These are phyloP conservation scores for Gonapodya prolifera DNA, from an alignment of 192 early-diverging fungal species.

Conservation along the genomic window DNA sequence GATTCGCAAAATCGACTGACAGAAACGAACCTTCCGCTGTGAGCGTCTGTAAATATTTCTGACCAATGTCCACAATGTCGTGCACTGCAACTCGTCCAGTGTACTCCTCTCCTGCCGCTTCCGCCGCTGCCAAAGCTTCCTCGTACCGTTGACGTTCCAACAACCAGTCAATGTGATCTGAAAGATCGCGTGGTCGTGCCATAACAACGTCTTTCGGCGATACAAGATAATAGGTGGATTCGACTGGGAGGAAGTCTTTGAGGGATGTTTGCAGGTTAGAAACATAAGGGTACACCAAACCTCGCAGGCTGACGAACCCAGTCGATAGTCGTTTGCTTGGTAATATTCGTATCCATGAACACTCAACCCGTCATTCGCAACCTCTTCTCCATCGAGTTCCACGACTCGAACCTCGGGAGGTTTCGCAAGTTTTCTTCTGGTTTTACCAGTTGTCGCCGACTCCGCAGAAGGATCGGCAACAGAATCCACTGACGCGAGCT, in stretches of 20 bases:
- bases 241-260: slow-evolving; percentile 11
- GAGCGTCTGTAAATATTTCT: slow-evolving; percentile 65
- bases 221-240: slow-evolving; percentile 81
- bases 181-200: slow-evolving; percentile 73
- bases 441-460: neutral
- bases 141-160: slow-evolving; percentile 64
- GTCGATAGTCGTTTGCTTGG: slow-evolving; percentile 87
- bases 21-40: slow-evolving; percentile 53
- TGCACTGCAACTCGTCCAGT: slow-evolving; percentile 20
- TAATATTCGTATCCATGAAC: slow-evolving; percentile 73
- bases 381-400: slow-evolving; percentile 60
- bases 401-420: slow-evolving; percentile 90
- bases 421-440: slow-evolving; percentile 7
- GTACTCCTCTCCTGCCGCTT: slow-evolving; percentile 33
- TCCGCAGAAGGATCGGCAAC: neutral
- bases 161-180: slow-evolving; percentile 92
- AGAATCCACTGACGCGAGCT: neutral
- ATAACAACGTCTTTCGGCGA: slow-evolving; percentile 90
- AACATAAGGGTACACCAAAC: neutral
- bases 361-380: slow-evolving; percentile 72
- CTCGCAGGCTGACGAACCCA: slow-evolving; percentile 35
- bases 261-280: neutral
- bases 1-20: too few relatives aligned
- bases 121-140: slow-evolving; percentile 62
- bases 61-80: slow-evolving; percentile 63